Base-by-base conservation (phyloP, 805 yeast species). In the Cyberlindnera sargentensis region DNA sequence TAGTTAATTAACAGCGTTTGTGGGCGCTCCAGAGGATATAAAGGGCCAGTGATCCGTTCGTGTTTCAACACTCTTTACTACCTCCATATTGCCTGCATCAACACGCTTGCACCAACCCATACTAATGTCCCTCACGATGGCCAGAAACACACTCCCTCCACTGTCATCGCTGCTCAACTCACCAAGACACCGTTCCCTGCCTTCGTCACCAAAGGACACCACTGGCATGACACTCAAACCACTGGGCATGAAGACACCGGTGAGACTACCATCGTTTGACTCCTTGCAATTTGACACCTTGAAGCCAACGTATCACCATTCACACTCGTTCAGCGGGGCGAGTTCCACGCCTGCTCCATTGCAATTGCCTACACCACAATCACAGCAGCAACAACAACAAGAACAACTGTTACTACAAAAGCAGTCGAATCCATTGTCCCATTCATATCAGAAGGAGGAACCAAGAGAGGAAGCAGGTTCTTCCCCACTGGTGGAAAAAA, bases 401-500 rank as follows among this genome's bases (percentile, higher is more conserved):
- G 5, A 15, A 11, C 15, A 34, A 11, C 36, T 20, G 26, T 34
- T 15, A 11, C 36, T 6, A 10, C 29, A 33, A 20, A 10, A 27
- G 23, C 26, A 15, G 20, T 15, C 20, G 20, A 15, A 15, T 2
- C 20, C 2, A 15, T 15, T 15, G 20, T 15, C 20, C 20, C 20
- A 15, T 15, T 15, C 20, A 15, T 15, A 15, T 8, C 27, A 37
- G 25, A 7, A 26, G n/a, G 10, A 30, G 28, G 24, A 15, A 31
- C 31, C 8, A 11, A 15, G 26, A 2, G 30, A 24, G 15, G 48
- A 49, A 38, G 46, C 43, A 15, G 20, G 20, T 15, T 15, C 20
- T 10, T 53, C 60, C 3, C 60, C 60, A 23, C 33, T 50, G 25
- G 48, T 47, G 7, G 67, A 64, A 45, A 66, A 63, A 43, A 57